Conservation (phyloP, 495 filamentous ascomycete species). For the Neurospora sp. region DNA sequence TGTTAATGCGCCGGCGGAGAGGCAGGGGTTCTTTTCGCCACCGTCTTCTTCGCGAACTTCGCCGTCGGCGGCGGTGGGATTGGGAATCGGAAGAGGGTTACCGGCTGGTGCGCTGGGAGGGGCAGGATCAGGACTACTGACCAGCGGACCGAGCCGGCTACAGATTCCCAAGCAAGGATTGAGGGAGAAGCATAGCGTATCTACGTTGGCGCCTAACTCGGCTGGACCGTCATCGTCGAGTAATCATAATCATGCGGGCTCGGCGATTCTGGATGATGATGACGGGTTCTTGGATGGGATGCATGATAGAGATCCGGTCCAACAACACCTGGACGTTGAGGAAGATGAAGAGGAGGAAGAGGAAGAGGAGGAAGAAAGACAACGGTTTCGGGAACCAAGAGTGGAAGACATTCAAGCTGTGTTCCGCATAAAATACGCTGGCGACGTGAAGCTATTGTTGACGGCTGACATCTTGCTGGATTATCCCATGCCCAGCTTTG, state of each 20-base stretch:
- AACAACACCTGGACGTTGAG: neutral
- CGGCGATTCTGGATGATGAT: constrained; percentile 11
- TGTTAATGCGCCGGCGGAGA: neutral
- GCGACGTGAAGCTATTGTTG: constrained; percentile 73
- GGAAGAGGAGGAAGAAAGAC: constrained; percentile 15
- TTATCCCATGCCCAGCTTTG: constrained; percentile 95
- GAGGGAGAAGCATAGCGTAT: constrained; percentile 43
- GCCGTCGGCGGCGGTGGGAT: neutral
- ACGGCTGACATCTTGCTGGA: constrained; percentile 93
- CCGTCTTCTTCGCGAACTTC: neutral
- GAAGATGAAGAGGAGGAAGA: constrained; percentile 13
- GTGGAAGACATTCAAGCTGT: constrained; percentile 78
- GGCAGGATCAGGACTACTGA: no score
- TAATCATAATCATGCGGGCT: neutral
- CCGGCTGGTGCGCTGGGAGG: no score
- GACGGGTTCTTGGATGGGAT: neutral
- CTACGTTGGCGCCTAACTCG: constrained; percentile 38
- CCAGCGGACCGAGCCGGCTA: neutral
- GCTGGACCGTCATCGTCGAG: constrained; percentile 24
- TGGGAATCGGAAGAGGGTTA: no score
- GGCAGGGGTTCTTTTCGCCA: constrained; percentile 1
- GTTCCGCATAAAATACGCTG: constrained; percentile 77
- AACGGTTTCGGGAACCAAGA: constrained; percentile 37
- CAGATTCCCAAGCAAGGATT: constrained; percentile 10
- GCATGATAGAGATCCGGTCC: neutral